Evolutionary conservation across 176 grass and related monocot genomes (phyloP).

Genomic region (Raddia guianensis): DNA sequence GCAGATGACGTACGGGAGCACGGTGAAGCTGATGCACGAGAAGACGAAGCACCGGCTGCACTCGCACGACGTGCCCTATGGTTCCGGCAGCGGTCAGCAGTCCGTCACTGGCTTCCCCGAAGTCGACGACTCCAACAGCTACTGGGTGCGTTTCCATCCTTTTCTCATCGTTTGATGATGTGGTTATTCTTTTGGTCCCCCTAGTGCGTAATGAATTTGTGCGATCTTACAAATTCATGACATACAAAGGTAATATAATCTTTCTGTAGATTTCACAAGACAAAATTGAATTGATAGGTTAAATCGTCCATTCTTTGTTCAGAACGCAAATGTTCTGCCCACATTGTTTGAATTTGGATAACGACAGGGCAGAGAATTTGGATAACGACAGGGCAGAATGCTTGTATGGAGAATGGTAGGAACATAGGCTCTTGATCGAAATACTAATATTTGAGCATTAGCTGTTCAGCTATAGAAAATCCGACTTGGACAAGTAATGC

Average conservation of each 20-base stretch:
- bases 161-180: background rate
- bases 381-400: too few species aligned
- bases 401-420: background rate
- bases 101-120: slow-evolving; percentile 74
- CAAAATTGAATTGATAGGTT: background rate
- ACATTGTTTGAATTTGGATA: background rate
- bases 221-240: background rate
- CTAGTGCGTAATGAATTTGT: background rate
- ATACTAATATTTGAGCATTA: background rate
- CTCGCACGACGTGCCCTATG: slow-evolving; percentile 83
- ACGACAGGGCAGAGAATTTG: too few species aligned
- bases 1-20: slow-evolving; percentile 64
- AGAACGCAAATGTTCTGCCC: background rate
- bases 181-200: background rate
- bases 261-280: background rate
- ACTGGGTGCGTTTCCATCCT: slow-evolving; percentile 55
- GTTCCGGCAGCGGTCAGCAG: slow-evolving; percentile 81
- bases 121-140: slow-evolving; percentile 78
- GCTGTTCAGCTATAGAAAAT: background rate
- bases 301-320: background rate
- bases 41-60: slow-evolving; percentile 77
- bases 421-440: background rate
- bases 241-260: background rate
- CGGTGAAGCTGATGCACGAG: slow-evolving; percentile 81
- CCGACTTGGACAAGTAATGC: background rate